These are phyloP conservation scores for Brassica juncea DNA, from an alignment of 345 rosid genomes.

Conservation along the genomic window DNA sequence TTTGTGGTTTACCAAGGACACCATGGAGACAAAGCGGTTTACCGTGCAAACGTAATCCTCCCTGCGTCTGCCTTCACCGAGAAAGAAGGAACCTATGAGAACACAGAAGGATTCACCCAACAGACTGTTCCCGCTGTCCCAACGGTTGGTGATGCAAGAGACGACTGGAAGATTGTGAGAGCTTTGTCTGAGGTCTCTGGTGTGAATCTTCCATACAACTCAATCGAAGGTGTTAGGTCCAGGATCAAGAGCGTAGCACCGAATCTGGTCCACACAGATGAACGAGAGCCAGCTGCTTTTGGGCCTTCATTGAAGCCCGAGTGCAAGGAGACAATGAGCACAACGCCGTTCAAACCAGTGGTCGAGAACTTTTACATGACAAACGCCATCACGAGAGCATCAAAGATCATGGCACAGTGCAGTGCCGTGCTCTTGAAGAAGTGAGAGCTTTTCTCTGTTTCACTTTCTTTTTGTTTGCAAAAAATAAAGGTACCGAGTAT, in stretches of 20 bases:
- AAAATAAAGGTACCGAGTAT: slow-evolving; percentile 40
- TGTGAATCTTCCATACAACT: slow-evolving; percentile 69
- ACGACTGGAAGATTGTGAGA: slow-evolving; percentile 95
- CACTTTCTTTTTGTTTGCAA: neutral
- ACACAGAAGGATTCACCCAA: slow-evolving; percentile 88
- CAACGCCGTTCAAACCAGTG: slow-evolving; percentile 54
- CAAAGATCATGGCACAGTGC: slow-evolving; percentile 99
- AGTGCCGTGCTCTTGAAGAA: slow-evolving; percentile 73
- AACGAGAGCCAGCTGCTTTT: slow-evolving; percentile 75
- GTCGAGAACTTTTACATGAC: slow-evolving; percentile 95
- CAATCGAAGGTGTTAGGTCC: slow-evolving; percentile 60
- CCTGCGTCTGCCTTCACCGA: slow-evolving; percentile 92
- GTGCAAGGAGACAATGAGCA: slow-evolving; percentile 45
- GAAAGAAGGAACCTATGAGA: slow-evolving; percentile 93
- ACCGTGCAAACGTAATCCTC: slow-evolving; percentile 89
- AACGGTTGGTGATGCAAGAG: slow-evolving; percentile 95
- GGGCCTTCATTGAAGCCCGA: slow-evolving; percentile 67
- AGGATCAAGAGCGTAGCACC: slow-evolving; percentile 88
- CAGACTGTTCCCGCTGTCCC: slow-evolving; percentile 98
- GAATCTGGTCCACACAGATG: slow-evolving; percentile 70
- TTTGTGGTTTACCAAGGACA: slow-evolving; percentile 97
- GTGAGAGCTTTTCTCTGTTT: slow-evolving; percentile 47
- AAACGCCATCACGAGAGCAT: slow-evolving; percentile 90
- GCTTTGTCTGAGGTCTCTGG: slow-evolving; percentile 93
- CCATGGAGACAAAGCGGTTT: slow-evolving; percentile 86